A percentile compares a stretch with the other conserved stretches of the same genome.
phyloP scores from a whole-genome alignment of 179 eudicot species.

The Corrigiola litoralis region DNA sequence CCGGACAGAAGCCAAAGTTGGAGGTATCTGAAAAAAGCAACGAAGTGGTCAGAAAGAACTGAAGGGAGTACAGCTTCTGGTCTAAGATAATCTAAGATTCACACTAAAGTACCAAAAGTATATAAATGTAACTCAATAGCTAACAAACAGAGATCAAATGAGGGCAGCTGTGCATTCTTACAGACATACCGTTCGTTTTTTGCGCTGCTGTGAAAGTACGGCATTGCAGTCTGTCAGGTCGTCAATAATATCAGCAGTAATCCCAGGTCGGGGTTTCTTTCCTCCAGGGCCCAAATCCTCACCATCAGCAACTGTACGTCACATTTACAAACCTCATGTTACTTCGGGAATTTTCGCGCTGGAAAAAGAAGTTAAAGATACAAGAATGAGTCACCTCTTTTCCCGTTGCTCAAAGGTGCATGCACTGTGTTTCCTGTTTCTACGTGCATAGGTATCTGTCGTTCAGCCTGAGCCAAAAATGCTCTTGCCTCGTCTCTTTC shows the following conservation, averaged over 20 bases:
- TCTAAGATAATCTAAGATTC: not conserved
- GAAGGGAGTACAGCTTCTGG: not conserved
- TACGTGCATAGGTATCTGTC: conserved; percentile 56
- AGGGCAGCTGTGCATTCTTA: not conserved
- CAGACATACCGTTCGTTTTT: conserved; percentile 68
- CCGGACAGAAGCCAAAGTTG: conserved; percentile 78
- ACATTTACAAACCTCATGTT: conserved; percentile 1
- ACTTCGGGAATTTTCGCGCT: not conserved
- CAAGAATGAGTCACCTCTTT: conserved; percentile 57
- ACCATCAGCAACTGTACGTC: conserved; percentile 55
- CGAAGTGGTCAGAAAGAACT: not conserved
- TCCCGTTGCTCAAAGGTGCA: conserved; percentile 78
- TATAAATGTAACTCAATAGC: not conserved
- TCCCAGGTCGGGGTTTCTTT: conserved; percentile 69
- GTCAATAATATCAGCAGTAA: conserved; percentile 58
- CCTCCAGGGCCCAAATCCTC: conserved; percentile 61
- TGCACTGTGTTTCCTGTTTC: conserved; percentile 35
- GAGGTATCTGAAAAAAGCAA: conserved; percentile 50
- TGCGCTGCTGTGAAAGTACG: conserved; percentile 82
- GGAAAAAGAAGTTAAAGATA: not conserved
- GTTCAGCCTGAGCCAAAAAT: conserved; percentile 77
- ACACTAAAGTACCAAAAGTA: not conserved
- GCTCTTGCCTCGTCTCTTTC: conserved; percentile 93
- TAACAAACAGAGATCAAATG: not conserved
- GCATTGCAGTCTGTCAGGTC: conserved; percentile 92